A percentile compares a stretch with the other conserved stretches of the same genome.
phyloP scores from a whole-genome alignment of 306 rosid species.

The Rosa lucieae region DNA sequence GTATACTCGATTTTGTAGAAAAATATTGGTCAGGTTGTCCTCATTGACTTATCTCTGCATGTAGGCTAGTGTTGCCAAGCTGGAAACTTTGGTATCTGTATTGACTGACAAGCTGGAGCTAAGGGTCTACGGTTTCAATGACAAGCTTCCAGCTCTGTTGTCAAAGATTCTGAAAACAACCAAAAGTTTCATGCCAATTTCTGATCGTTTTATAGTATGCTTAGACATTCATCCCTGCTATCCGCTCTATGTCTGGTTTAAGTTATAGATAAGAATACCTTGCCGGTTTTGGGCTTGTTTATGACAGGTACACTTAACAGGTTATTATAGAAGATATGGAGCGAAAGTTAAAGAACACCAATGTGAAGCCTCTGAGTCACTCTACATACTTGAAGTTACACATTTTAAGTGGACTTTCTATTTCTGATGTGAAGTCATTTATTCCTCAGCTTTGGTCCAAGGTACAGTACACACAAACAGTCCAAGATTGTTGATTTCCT shows the following conservation, averaged over 20 bases:
- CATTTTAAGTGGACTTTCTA: conserved; percentile 49
- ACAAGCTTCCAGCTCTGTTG: no score
- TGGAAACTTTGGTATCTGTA: no score
- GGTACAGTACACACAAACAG: conserved; percentile 37
- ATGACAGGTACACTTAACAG: conserved; percentile 43
- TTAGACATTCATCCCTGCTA: conserved; percentile 12
- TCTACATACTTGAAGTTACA: conserved; percentile 65
- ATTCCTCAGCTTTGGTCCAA: conserved; percentile 80
- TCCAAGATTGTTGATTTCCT: neutral
- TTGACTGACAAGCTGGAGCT: no score
- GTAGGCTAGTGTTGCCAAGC: no score
- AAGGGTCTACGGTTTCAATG: no score
- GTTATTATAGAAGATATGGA: conserved; percentile 82
- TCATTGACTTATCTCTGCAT: conserved; percentile 7
- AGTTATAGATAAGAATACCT: neutral
- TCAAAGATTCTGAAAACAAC: conserved; percentile 56
- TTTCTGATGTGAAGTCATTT: conserved; percentile 66
- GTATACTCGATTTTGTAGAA: neutral
- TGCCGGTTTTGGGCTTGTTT: conserved; percentile 28
- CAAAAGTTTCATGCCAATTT: conserved; percentile 67
- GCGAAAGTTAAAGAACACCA: conserved; percentile 73
- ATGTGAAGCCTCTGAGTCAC: conserved; percentile 92
- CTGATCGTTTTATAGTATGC: conserved; percentile 68
- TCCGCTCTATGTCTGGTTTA: conserved; percentile 1
- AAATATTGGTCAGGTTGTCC: neutral